Conservation (phyloP, 139 green algal species). For the Zygnema circumcarinatum region DNA sequence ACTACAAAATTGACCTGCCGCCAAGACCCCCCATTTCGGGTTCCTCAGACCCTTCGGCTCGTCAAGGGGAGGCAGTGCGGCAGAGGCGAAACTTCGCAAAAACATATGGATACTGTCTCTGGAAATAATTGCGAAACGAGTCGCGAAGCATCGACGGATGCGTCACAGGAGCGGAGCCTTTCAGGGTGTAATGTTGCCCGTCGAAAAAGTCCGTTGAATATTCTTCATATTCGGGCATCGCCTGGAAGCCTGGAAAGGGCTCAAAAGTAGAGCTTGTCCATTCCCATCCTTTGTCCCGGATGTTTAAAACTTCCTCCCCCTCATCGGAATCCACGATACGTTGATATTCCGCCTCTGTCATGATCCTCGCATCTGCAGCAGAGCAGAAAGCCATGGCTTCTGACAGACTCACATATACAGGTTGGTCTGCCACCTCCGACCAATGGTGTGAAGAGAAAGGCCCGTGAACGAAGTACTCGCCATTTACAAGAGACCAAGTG, state of each 20-base stretch:
- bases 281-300: constrained; percentile 69
- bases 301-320: neutral
- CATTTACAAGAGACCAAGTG: constrained; percentile 60
- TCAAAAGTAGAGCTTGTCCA: constrained; percentile 69
- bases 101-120: constrained; percentile 66
- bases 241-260: constrained; percentile 65
- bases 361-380: constrained; percentile 52
- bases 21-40: too few relatives aligned
- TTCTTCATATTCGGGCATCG: constrained; percentile 68
- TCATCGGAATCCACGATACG: constrained; percentile 35
- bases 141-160: constrained; percentile 60
- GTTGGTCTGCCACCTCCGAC: constrained; percentile 50
- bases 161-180: constrained; percentile 66
- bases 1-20: neutral
- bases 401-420: constrained; percentile 62
- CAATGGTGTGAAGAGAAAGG: constrained; percentile 51
- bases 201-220: constrained; percentile 77
- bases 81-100: constrained; percentile 71
- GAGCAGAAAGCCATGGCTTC: constrained; percentile 68
- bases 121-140: constrained; percentile 75
- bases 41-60: neutral
- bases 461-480: constrained; percentile 63
- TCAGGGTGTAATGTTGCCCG: constrained; percentile 67
- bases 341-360: constrained; percentile 71
- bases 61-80: neutral